These are phyloP conservation scores for Colletotrichum australisinense DNA, from an alignment of 2,329 filamentous ascomycete genomes.

Conservation along the genomic window DNA sequence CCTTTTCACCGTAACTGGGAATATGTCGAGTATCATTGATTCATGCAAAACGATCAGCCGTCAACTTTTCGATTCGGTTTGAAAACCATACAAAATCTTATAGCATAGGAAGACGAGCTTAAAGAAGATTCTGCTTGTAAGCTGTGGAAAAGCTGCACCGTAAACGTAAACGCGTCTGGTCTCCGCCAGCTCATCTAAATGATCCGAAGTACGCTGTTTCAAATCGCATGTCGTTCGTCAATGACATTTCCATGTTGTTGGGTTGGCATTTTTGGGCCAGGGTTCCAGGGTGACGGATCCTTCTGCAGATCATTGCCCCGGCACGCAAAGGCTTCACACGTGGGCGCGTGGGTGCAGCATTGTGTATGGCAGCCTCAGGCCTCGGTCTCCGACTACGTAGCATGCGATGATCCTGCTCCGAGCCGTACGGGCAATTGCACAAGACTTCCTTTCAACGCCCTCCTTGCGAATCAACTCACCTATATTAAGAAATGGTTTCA, in stretches of 20 bases:
- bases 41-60: not conserved
- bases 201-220: slow-evolving; percentile 5
- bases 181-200: not conserved
- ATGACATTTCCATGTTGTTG: not conserved
- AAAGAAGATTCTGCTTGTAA: not conserved
- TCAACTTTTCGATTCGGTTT: not conserved
- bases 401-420: not conserved
- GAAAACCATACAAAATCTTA: not conserved
- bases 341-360: not conserved
- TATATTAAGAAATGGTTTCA: no score
- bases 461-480: no score
- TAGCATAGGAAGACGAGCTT: not conserved
- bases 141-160: no score
- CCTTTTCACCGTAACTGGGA: not conserved
- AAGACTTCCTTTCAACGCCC: no score
- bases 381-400: not conserved
- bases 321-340: not conserved
- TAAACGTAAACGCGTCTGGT: not conserved
- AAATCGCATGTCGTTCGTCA: slow-evolving; percentile 12
- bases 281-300: not conserved
- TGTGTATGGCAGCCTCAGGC: not conserved
- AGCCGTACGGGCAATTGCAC: no score
- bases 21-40: not conserved
- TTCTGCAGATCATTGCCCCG: slow-evolving; percentile 4
- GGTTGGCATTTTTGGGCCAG: not conserved